Evolutionary conservation across 2,329 filamentous ascomycete species (phyloP).

Genomic region (Sclerotinia sclerotiorum): DNA sequence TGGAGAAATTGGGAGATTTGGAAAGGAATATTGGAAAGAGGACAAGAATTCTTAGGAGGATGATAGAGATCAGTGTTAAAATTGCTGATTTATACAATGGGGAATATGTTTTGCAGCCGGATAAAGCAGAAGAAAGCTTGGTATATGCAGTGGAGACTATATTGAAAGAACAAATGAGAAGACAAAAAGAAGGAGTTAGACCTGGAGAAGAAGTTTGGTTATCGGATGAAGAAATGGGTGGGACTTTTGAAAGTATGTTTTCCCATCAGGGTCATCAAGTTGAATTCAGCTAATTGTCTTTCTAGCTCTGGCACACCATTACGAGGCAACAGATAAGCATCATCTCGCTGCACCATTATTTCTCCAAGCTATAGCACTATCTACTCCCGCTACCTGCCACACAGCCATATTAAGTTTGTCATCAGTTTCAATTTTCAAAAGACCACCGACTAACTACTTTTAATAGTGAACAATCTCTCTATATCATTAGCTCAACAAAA

Average conservation of each 20-base stretch:
- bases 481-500: conserved; percentile 62
- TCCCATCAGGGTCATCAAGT: background rate
- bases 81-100: conserved; percentile 80
- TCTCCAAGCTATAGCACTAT: conserved; percentile 76
- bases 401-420: conserved; percentile 71
- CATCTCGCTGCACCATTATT: conserved; percentile 84
- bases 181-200: conserved; percentile 62
- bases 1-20: conserved; percentile 56
- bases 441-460: conserved; percentile 18
- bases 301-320: conserved; percentile 70
- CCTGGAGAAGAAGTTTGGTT: conserved; percentile 72
- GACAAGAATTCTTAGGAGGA: conserved; percentile 69
- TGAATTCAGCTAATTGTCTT: conserved; percentile 33
- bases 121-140: conserved; percentile 72
- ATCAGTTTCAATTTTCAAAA: background rate
- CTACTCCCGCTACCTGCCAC: conserved; percentile 66
- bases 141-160: conserved; percentile 80
- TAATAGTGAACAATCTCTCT: conserved; percentile 76
- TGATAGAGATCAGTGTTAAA: conserved; percentile 76
- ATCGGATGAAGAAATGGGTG: conserved; percentile 69
- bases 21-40: conserved; percentile 47
- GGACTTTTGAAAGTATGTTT: conserved; percentile 61
- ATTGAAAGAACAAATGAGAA: conserved; percentile 65
- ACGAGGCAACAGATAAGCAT: conserved; percentile 70
- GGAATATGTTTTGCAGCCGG: conserved; percentile 70